phyloP scores from a whole-genome alignment of 192 early-diverging fungal species.

The Entomortierella parvispora region DNA sequence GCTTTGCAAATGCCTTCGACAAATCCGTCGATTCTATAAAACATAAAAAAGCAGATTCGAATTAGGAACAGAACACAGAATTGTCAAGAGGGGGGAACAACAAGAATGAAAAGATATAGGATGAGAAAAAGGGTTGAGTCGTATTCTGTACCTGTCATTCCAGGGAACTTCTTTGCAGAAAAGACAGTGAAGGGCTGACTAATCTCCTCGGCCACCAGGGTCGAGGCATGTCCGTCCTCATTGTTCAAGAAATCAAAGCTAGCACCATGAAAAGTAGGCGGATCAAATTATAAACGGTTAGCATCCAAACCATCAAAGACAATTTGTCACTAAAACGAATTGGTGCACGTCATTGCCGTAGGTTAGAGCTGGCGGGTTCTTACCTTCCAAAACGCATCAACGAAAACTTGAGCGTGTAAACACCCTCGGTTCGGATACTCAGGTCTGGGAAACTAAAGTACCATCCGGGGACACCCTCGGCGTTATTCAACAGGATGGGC shows the following conservation, averaged over 20 bases:
- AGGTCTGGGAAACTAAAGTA: conserved; percentile 85
- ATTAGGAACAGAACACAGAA: background rate
- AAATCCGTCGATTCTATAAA: conserved; percentile 75
- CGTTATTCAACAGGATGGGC: conserved; percentile 62
- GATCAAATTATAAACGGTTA: too few species aligned
- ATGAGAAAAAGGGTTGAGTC: background rate
- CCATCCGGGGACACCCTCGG: conserved; percentile 68
- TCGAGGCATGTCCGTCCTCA: conserved; percentile 53
- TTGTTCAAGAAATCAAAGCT: conserved; percentile 20
- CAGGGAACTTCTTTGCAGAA: conserved; percentile 85
- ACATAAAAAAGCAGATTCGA: background rate
- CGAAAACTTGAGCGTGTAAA: conserved; percentile 74
- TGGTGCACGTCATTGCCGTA: background rate
- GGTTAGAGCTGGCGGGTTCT: background rate
- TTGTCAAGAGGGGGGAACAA: background rate
- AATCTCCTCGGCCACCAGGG: conserved; percentile 63
- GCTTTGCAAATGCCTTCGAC: conserved; percentile 77
- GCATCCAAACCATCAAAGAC: background rate
- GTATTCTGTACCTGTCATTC: conserved; percentile 75
- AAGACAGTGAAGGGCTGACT: conserved; percentile 81
- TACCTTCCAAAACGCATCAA: conserved; percentile 76
- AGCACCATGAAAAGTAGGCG: too few species aligned
- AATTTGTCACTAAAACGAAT: background rate
- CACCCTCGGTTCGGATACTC: conserved; percentile 77
- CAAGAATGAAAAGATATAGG: background rate